Conservation (phyloP, 1,139 yeast species). For the Candida tropicalis region DNA sequence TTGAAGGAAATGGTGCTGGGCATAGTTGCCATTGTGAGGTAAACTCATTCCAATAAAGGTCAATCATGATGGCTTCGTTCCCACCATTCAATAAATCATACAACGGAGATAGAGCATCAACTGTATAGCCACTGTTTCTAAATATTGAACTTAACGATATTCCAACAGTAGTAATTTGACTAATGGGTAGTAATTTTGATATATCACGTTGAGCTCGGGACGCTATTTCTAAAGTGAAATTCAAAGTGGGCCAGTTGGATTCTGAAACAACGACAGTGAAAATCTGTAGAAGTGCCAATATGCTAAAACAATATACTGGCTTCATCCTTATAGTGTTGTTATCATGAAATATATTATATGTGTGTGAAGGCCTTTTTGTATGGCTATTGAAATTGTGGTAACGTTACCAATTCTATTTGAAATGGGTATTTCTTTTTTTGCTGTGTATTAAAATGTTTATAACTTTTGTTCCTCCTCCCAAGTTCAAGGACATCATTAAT, state of each 20-base stretch:
- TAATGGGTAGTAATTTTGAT: slow-evolving; percentile 54
- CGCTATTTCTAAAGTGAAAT: slow-evolving; percentile 30
- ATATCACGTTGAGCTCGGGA: slow-evolving; percentile 72
- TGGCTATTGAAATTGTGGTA: too few species aligned
- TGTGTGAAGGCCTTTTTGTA: too few species aligned
- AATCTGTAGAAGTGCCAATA: background rate
- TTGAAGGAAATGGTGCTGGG: slow-evolving; percentile 50
- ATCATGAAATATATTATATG: too few species aligned
- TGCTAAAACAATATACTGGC: background rate
- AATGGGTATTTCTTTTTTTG: too few species aligned
- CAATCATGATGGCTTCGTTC: slow-evolving; percentile 54
- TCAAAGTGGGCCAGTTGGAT: slow-evolving; percentile 6
- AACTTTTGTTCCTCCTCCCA: too few species aligned
- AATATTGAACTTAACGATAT: slow-evolving; percentile 56
- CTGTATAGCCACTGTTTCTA: slow-evolving; percentile 51
- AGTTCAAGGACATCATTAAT: too few species aligned
- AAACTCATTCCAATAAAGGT: slow-evolving; percentile 65
- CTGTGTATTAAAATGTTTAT: too few species aligned
- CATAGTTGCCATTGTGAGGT: slow-evolving; percentile 67
- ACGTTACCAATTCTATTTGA: too few species aligned
- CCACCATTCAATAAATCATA: slow-evolving; percentile 50
- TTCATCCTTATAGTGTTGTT: too few species aligned
- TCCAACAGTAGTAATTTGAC: slow-evolving; percentile 61
- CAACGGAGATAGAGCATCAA: slow-evolving; percentile 40
- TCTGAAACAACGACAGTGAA: slow-evolving; percentile 1